These are phyloP conservation scores for Microdochium trichocladiopsis DNA, from an alignment of 2,329 filamentous ascomycete species.

Conservation along the genomic window DNA sequence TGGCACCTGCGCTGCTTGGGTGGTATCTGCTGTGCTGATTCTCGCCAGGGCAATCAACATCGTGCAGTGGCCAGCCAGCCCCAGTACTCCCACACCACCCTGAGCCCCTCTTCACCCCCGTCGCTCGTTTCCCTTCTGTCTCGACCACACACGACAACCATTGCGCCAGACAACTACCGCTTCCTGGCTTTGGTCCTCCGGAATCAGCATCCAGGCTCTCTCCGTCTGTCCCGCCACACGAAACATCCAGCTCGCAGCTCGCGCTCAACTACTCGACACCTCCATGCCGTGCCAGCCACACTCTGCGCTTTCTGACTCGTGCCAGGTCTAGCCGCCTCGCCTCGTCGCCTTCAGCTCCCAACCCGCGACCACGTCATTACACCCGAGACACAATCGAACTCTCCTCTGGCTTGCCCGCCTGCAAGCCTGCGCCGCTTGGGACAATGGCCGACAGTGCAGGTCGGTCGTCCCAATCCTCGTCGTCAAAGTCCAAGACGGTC, in stretches of 20 bases:
- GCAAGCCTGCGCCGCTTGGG: background rate
- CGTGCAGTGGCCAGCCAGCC: background rate
- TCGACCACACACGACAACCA: background rate
- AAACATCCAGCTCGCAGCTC: background rate
- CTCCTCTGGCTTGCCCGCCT: background rate
- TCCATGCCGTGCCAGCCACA: background rate
- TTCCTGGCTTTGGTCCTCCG: background rate
- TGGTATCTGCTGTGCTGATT: background rate
- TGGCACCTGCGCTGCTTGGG: too few species aligned
- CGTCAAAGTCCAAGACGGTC: conserved; percentile 35
- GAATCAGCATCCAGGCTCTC: background rate
- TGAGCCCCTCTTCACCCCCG: background rate
- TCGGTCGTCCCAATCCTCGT: conserved; percentile 20
- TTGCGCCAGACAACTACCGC: background rate
- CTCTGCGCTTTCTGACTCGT: background rate
- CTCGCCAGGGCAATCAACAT: background rate
- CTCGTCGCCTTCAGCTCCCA: conserved; percentile 19
- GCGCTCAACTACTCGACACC: background rate
- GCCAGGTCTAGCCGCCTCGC: background rate
- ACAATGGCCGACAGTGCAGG: conserved; percentile 21
- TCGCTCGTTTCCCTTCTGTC: background rate
- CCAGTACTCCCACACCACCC: background rate
- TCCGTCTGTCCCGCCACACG: background rate
- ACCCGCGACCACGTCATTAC: background rate
- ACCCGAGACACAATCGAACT: background rate